Evolutionary conservation across 78 protist genomes (phyloP).

Genomic region (Diacronema lutheri): DNA sequence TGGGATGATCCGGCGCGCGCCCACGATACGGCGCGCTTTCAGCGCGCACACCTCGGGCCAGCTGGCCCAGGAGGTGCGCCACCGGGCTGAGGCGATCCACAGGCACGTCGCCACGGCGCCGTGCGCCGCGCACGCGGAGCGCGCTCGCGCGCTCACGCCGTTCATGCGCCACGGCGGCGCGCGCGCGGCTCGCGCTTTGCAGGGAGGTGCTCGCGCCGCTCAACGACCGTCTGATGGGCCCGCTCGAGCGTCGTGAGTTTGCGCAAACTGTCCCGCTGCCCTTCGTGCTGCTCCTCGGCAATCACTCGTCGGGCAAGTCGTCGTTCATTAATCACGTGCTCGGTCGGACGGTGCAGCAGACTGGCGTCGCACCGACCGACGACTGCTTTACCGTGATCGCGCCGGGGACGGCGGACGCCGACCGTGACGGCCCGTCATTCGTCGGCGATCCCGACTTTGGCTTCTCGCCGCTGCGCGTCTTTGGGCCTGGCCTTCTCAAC

Average conservation of each 20-base stretch:
- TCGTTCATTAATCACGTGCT: constrained; percentile 36
- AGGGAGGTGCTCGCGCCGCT: background rate
- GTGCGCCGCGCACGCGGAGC: no score
- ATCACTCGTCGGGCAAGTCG: constrained; percentile 51
- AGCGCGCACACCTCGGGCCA: no score
- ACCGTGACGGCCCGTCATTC: constrained; percentile 44
- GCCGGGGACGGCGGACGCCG: background rate
- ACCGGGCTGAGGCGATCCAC: no score
- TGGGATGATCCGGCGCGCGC: no score
- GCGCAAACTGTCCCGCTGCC: background rate
- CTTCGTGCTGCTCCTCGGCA: constrained; percentile 45
- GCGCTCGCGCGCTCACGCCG: no score
- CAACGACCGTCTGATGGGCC: constrained; percentile 12
- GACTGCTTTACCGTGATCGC: constrained; percentile 48
- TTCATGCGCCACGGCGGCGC: no score
- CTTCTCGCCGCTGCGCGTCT: constrained; percentile 4
- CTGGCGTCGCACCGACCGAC: constrained; percentile 54
- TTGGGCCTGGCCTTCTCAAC: constrained; percentile 24
- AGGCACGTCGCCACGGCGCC: no score
- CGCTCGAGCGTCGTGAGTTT: constrained; percentile 1
- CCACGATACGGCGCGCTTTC: no score
- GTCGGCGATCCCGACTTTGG: constrained; percentile 15
- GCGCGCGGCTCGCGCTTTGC: background rate
- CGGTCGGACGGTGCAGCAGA: constrained; percentile 23
- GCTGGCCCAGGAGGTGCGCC: no score